Evolutionary conservation across 1,284 basidiomycete species (phyloP).

Genomic region (Inonotus hispidus): DNA sequence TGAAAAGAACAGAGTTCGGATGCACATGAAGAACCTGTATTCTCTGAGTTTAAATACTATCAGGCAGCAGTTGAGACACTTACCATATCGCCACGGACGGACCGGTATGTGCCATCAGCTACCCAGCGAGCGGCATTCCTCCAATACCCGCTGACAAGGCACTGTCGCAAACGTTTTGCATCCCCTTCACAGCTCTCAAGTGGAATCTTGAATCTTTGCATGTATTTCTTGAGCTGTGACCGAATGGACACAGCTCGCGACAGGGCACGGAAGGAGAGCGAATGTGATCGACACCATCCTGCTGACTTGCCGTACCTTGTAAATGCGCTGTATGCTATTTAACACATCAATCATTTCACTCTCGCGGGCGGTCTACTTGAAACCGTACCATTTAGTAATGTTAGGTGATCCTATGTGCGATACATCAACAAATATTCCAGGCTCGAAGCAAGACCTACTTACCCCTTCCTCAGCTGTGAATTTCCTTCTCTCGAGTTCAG

Average conservation of each 20-base stretch:
- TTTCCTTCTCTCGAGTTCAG: constrained; percentile 86
- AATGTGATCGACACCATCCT: constrained; percentile 89
- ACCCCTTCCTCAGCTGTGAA: constrained; percentile 98
- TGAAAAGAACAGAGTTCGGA: constrained; percentile 93
- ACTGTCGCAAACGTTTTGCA: constrained; percentile 70
- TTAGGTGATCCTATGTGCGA: constrained; percentile 76
- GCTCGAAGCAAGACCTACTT: constrained; percentile 24
- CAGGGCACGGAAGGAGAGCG: constrained; percentile 88
- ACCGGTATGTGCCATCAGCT: constrained; percentile 85
- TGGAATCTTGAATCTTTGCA: constrained; percentile 79
- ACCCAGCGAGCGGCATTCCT: constrained; percentile 87
- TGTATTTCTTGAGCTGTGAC: constrained; percentile 87
- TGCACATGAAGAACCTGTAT: constrained; percentile 82
- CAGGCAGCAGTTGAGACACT: constrained; percentile 26
- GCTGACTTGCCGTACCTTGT: constrained; percentile 75
- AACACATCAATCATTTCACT: constrained; percentile 12
- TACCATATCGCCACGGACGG: constrained; percentile 77
- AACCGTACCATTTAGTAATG: constrained; percentile 75
- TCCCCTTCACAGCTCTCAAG: constrained; percentile 83
- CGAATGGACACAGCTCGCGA: constrained; percentile 91
- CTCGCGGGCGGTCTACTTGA: constrained; percentile 8
- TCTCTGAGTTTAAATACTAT: neutral
- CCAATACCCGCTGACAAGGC: constrained; percentile 91
- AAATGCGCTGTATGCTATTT: constrained; percentile 87
- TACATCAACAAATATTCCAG: neutral